phyloP scores from a whole-genome alignment of 352 stramenopile species.

The Globisporangium abappressorium region DNA sequence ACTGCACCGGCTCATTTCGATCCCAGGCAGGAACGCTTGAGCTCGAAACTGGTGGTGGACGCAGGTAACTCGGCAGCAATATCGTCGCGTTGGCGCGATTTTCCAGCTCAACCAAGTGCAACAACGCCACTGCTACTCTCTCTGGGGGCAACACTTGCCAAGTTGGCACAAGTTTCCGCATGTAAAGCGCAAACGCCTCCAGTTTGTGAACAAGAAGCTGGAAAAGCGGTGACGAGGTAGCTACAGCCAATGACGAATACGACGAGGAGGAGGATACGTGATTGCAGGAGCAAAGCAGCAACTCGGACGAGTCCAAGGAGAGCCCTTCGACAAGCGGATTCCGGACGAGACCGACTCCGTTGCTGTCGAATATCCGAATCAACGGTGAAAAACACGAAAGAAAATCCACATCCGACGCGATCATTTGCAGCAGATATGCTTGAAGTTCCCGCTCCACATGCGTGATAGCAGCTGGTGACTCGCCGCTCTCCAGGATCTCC shows the following conservation, averaged over 20 bases:
- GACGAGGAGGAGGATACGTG: conserved; percentile 21
- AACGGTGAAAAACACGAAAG: conserved; percentile 33
- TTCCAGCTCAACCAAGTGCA: conserved; percentile 59
- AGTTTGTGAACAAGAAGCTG: conserved; percentile 51
- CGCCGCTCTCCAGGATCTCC: conserved; percentile 18
- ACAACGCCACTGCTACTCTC: conserved; percentile 45
- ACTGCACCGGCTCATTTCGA: neutral
- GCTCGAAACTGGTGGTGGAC: conserved; percentile 1
- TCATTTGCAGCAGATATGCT: conserved; percentile 43
- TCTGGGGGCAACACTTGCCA: conserved; percentile 61
- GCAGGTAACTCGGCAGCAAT: conserved; percentile 58
- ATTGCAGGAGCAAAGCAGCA: conserved; percentile 66
- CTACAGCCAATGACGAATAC: conserved; percentile 21
- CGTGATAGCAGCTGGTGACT: conserved; percentile 12
- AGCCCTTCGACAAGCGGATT: conserved; percentile 70
- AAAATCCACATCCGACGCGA: conserved; percentile 47
- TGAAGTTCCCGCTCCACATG: conserved; percentile 45
- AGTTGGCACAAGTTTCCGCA: conserved; percentile 30
- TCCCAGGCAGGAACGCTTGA: neutral
- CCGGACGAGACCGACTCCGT: conserved; percentile 38
- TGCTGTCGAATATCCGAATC: conserved; percentile 40
- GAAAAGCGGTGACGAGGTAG: conserved; percentile 43
- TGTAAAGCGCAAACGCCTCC: conserved; percentile 47
- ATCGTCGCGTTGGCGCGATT: conserved; percentile 44
- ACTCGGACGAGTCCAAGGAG: conserved; percentile 60